These are phyloP conservation scores for Luzula sylvatica DNA, from an alignment of 176 grass and related monocot genomes.

Conservation along the genomic window DNA sequence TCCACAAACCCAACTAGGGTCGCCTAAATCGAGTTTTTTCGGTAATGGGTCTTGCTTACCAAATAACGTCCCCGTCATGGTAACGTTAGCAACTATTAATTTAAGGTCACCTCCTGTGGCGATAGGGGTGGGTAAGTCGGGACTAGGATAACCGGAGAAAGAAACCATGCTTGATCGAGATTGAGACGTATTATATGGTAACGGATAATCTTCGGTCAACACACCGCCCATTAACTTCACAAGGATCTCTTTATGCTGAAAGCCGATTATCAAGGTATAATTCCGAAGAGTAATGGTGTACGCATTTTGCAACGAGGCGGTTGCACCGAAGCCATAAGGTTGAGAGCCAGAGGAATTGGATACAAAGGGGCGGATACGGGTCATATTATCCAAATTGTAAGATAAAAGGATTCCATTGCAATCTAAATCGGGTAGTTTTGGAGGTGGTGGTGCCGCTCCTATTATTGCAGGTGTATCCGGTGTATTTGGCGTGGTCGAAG, in stretches of 20 bases:
- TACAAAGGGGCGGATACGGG: conserved; percentile 45
- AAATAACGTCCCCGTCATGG: conserved; percentile 53
- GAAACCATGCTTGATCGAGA: background rate
- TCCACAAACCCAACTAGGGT: conserved; percentile 46
- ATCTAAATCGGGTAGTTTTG: conserved; percentile 15
- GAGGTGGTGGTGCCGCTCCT: too few relatives aligned
- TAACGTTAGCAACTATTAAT: conserved; percentile 29
- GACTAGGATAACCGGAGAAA: conserved; percentile 47
- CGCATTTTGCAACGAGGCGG: conserved; percentile 38
- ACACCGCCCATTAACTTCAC: conserved; percentile 31
- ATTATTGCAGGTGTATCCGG: background rate
- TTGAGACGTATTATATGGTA: conserved; percentile 43
- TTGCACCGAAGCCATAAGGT: conserved; percentile 50
- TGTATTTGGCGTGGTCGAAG: background rate
- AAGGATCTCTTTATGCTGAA: conserved; percentile 42
- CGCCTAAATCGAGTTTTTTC: conserved; percentile 28
- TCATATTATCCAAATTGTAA: conserved; percentile 24
- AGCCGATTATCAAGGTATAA: conserved; percentile 34
- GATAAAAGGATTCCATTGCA: conserved; percentile 56
- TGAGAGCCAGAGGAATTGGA: conserved; percentile 5
- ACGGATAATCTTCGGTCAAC: conserved; percentile 27
- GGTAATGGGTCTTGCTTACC: conserved; percentile 32
- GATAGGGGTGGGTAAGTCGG: conserved; percentile 58
- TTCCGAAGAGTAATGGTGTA: conserved; percentile 28
- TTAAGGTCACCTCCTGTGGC: conserved; percentile 40